phyloP scores from a whole-genome alignment of 495 filamentous ascomycete genomes.

The Neurospora sp. region DNA sequence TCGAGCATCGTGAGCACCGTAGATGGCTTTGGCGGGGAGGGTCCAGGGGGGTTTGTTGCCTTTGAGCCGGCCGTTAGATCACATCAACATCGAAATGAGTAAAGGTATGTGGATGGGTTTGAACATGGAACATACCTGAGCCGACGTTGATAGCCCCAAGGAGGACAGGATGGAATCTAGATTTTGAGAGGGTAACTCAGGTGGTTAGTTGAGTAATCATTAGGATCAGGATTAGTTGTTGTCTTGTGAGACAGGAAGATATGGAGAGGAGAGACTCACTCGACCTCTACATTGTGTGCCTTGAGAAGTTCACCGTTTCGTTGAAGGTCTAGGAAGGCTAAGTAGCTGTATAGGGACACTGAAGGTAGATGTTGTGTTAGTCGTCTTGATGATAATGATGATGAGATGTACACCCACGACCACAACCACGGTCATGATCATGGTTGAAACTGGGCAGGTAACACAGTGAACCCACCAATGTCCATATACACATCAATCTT shows the following conservation, averaged over 20 bases:
- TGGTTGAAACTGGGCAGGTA: too few relatives aligned
- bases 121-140: slow-evolving; percentile 34
- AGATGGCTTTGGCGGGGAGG: slow-evolving; percentile 53
- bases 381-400: background rate
- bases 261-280: slow-evolving; percentile 34
- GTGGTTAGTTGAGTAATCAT: background rate
- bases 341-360: slow-evolving; percentile 66
- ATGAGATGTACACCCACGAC: background rate
- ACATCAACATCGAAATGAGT: background rate
- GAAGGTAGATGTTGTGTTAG: background rate
- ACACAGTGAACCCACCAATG: slow-evolving; percentile 1
- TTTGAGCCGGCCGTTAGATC: slow-evolving; percentile 3
- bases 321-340: slow-evolving; percentile 48
- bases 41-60: slow-evolving; percentile 70
- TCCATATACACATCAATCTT: slow-evolving; percentile 49
- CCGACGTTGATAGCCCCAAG: slow-evolving; percentile 62
- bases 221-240: background rate
- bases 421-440: too few relatives aligned
- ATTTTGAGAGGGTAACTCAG: background rate
- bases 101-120: background rate
- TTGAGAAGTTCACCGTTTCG: slow-evolving; percentile 43
- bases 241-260: background rate
- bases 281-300: slow-evolving; percentile 49
- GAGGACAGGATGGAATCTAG: slow-evolving; percentile 60
- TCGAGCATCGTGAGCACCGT: slow-evolving; percentile 42